Conservation (phyloP, 371 early-diverging fungal genomes). For the Mucor circinelloides region DNA sequence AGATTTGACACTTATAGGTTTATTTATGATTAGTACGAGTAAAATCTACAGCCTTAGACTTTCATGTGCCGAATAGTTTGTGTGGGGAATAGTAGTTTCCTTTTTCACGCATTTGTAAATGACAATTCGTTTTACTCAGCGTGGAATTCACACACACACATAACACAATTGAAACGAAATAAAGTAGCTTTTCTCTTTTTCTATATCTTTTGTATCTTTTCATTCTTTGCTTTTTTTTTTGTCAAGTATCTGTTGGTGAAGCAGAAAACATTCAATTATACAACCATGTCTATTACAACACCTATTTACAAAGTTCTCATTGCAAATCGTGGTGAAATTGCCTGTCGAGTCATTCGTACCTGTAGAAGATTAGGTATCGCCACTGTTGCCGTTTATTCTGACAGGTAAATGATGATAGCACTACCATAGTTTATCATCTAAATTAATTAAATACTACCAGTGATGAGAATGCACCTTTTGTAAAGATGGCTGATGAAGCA, state of each 20-base stretch:
- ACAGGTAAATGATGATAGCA: conserved; percentile 57
- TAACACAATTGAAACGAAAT: background rate
- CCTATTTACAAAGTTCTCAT: conserved; percentile 90
- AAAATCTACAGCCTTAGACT: conserved; percentile 2
- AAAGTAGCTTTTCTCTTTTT: background rate
- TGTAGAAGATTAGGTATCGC: conserved; percentile 82
- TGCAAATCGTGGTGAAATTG: conserved; percentile 97
- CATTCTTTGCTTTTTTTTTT: background rate
- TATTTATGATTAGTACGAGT: conserved; percentile 8
- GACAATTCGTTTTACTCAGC: conserved; percentile 18
- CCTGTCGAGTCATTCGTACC: conserved; percentile 90
- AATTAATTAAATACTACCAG: conserved; percentile 43
- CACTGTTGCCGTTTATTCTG: conserved; percentile 93
- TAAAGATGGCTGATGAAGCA: conserved; percentile 84
- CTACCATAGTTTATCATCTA: background rate
- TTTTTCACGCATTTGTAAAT: conserved; percentile 8
- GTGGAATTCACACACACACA: conserved; percentile 15
- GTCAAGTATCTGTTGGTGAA: background rate
- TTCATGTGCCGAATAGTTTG: conserved; percentile 17
- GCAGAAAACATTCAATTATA: background rate
- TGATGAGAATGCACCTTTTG: conserved; percentile 82
- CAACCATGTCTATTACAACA: conserved; percentile 7
- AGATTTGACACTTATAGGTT: background rate
- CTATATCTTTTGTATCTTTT: background rate
- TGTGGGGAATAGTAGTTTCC: conserved; percentile 8